Conservation (phyloP, 352 stramenopile genomes). For the Pythium rhizo-oryzae region DNA sequence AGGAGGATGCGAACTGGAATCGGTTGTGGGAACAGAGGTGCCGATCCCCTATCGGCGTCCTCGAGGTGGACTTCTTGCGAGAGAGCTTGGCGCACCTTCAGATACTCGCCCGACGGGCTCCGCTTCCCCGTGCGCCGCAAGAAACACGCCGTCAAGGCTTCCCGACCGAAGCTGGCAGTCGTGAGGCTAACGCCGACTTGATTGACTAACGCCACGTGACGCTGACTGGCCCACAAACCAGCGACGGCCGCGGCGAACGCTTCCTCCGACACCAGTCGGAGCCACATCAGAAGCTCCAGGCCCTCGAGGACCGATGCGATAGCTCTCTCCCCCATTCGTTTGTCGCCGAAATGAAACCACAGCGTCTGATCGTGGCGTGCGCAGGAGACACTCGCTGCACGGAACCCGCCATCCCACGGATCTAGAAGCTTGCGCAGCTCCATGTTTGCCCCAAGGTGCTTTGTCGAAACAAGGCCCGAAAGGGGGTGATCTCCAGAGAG, state of each 20-base stretch:
- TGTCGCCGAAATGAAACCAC: not conserved
- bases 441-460: not conserved
- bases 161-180: not conserved
- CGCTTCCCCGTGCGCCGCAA: not conserved
- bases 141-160: not conserved
- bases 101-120: not conserved
- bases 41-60: no score
- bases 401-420: not conserved
- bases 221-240: not conserved
- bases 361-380: not conserved
- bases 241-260: not conserved
- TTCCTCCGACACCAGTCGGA: not conserved
- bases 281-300: not conserved
- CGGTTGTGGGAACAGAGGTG: not conserved
- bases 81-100: not conserved
- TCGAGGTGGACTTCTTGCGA: not conserved
- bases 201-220: not conserved
- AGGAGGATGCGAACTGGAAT: not conserved
- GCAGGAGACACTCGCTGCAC: not conserved
- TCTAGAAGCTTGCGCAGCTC: not conserved
- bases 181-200: not conserved
- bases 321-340: not conserved
- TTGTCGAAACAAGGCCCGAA: not conserved
- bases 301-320: not conserved
- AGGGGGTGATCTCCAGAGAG: no score